A percentile compares a stretch with the other conserved stretches of the same genome.
phyloP scores from a whole-genome alignment of 345 rosid species.

The Brassica incana region DNA sequence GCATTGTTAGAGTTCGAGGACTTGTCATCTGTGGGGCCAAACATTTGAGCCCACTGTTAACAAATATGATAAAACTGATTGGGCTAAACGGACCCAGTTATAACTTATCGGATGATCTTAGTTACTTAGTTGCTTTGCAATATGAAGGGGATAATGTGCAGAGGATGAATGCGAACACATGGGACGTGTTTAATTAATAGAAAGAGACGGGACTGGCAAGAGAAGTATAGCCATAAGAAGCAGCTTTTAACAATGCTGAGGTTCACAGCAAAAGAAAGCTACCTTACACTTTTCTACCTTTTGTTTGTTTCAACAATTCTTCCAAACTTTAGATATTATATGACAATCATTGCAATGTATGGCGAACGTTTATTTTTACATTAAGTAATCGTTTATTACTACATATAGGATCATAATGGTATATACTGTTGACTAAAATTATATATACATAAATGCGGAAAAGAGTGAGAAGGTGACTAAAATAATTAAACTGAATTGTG shows the following conservation, averaged over 20 bases:
- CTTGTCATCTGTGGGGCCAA: constrained; percentile 25
- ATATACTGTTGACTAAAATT: not conserved
- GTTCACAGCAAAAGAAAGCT: constrained; percentile 52
- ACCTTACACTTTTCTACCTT: constrained; percentile 32
- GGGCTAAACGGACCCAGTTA: constrained; percentile 22
- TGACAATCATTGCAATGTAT: constrained; percentile 1
- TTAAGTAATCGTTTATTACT: not conserved
- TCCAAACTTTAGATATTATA: constrained; percentile 27
- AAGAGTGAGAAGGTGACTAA: not conserved
- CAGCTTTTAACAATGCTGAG: constrained; percentile 47
- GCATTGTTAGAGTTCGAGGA: constrained; percentile 8
- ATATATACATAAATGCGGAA: not conserved
- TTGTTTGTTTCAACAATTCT: constrained; percentile 22
- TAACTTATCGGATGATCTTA: not conserved
- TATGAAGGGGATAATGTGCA: not conserved
- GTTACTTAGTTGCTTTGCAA: not conserved
- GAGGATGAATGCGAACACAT: constrained; percentile 17
- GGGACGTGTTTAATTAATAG: not conserved
- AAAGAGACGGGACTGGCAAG: constrained; percentile 40
- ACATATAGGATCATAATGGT: not conserved
- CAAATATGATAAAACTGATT: constrained; percentile 4
- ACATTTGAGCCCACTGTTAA: constrained; percentile 22
- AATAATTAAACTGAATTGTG: not conserved
- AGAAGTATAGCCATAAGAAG: constrained; percentile 47
- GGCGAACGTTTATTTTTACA: not conserved